Percentiles rank a stretch among this genome's conserved stretches.
phyloP scores from a whole-genome alignment of 257 asterid species.

The Lithospermum erythrorhizon region DNA sequence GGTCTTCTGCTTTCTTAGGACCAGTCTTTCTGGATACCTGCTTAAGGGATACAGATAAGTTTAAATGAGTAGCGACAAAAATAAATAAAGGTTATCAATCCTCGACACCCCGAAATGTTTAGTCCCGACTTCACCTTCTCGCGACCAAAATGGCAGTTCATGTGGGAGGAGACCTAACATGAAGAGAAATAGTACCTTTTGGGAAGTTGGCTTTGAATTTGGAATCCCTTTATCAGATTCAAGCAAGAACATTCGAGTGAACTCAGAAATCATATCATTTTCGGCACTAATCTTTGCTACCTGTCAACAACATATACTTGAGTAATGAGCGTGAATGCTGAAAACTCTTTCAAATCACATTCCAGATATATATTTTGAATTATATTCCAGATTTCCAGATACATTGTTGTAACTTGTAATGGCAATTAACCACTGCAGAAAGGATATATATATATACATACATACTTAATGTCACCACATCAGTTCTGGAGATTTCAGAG shows the following conservation, averaged over 20 bases:
- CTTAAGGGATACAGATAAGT: not conserved
- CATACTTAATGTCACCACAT: too few relatives aligned
- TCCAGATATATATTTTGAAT: too few relatives aligned
- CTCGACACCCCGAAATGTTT: too few relatives aligned
- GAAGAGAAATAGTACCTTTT: slow-evolving; percentile 7
- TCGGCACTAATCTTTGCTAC: slow-evolving; percentile 59
- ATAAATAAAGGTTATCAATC: too few relatives aligned
- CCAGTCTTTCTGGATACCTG: slow-evolving; percentile 31
- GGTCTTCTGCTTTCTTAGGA: slow-evolving; percentile 30
- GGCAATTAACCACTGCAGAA: too few relatives aligned
- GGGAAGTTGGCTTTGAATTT: slow-evolving; percentile 21
- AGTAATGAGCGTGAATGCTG: not conserved
- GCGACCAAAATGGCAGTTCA: too few relatives aligned
- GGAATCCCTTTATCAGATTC: slow-evolving; percentile 34
- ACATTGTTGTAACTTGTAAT: too few relatives aligned
- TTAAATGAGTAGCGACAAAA: not conserved
- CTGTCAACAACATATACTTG: slow-evolving; percentile 28
- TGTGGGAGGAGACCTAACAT: not conserved
- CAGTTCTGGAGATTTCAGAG: too few relatives aligned
- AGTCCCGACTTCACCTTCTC: too few relatives aligned
- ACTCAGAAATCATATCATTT: slow-evolving; percentile 50
- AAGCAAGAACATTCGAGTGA: slow-evolving; percentile 45
- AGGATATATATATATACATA: too few relatives aligned
- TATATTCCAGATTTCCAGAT: too few relatives aligned
- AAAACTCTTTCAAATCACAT: too few relatives aligned